phyloP scores from a whole-genome alignment of 495 filamentous ascomycete genomes.

The Tuber borchii region DNA sequence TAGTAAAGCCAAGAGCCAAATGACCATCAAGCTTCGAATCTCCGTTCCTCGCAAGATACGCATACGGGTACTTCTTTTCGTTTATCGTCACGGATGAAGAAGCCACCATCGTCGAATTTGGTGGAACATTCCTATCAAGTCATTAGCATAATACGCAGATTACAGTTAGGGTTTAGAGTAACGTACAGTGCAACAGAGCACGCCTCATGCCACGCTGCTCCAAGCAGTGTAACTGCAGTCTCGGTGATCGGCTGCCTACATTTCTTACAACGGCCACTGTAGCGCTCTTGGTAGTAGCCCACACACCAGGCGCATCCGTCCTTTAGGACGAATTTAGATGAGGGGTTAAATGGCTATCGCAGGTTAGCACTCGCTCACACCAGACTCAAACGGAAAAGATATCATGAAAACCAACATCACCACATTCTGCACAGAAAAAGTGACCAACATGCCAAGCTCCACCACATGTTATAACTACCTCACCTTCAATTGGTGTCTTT shows the following conservation, averaged over 20 bases:
- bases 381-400: neutral
- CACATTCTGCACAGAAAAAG: constrained; percentile 99
- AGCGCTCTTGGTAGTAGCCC: constrained; percentile 82
- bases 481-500: constrained; percentile 96
- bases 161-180: neutral
- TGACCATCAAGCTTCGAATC: constrained; percentile 44
- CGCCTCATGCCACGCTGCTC: constrained; percentile 84
- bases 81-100: constrained; percentile 48
- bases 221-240: constrained; percentile 76
- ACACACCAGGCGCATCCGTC: constrained; percentile 99
- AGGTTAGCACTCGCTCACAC: constrained; percentile 24
- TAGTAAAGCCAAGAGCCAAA: neutral
- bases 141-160: constrained; percentile 8
- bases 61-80: constrained; percentile 47
- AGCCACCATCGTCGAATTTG: constrained; percentile 47
- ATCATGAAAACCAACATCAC: constrained; percentile 55
- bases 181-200: constrained; percentile 66
- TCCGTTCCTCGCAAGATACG: constrained; percentile 48
- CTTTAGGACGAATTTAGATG: constrained; percentile 66
- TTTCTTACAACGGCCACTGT: constrained; percentile 75
- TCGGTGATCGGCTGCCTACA: constrained; percentile 81
- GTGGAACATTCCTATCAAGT: constrained; percentile 45
- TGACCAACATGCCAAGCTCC: constrained; percentile 95
- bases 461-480: constrained; percentile 87
- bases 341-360: constrained; percentile 16